Base-by-base conservation (phyloP, 768 basidiomycete genomes). In the Leucosporidium yakuticum region DNA sequence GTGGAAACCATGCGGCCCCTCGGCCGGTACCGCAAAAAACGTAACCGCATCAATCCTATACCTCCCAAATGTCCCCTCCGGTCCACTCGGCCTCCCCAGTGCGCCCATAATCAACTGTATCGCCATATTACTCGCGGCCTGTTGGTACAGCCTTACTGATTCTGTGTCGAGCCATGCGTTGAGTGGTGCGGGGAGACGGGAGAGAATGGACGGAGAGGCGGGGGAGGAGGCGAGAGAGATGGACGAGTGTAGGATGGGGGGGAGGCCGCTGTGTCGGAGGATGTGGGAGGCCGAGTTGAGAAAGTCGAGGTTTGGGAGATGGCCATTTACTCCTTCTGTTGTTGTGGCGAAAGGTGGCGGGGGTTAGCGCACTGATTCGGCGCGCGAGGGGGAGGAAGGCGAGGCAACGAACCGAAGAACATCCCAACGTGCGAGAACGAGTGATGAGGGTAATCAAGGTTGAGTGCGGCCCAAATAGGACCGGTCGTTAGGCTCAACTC, bases 361-460 rank as follows among this genome's bases (percentile, higher is more conserved):
- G 19, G 31, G 39, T 39, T 17, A 39, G 39, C 11, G 57, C 67
- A 62, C 21, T 21, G 63, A n/a, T n/a, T 60, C 14, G 55, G 36
- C 25, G 4, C 65, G 49, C 20, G 29, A 49, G 23, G 60, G 1
- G 39, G 49, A 62, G 50, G 31, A 50, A 50, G 49, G 17, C 27
- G 23, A 27, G 19, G n/a, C n/a, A 23, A 71, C 86, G 63, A 23
- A 92, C 95, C 95, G 78, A 88, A 90, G 80, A 91, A 97, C 15
- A 98, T 80, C n/a, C 96, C 95, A 3, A 98, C 82, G 76, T 97
- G 91, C 15, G 89, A 91, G 79, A 98, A 95, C 0, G 94, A 97
- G 79, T 99, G 95, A 0, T 92, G 90, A 1, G 93, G 91, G 78
- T 97, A 98, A 77, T 98, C 96, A 53, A 99, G 85, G 73, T 89